A percentile compares a stretch with the other conserved stretches of the same genome.
phyloP scores from a whole-genome alignment of 2,329 filamentous ascomycete species.

The Nothophaeocryptopus gaeumannii region DNA sequence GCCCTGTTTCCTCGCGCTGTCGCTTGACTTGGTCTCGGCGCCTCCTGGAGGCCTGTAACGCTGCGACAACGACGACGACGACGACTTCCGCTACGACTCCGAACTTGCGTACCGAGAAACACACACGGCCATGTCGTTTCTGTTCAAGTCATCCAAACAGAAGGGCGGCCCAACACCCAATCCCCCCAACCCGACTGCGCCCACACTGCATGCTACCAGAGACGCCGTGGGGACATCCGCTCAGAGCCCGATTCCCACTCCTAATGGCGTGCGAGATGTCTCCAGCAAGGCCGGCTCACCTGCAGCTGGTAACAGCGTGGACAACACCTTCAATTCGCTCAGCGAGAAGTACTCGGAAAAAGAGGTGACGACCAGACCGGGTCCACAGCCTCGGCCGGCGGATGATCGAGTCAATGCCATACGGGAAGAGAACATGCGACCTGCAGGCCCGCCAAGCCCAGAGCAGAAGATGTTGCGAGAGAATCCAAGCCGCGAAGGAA shows the following conservation, averaged over 20 bases:
- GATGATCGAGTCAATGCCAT: conserved; percentile 18
- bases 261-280: conserved; percentile 44
- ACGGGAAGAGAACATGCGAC: conserved; percentile 16
- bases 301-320: conserved; percentile 69
- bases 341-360: conserved; percentile 14
- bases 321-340: conserved; percentile 41
- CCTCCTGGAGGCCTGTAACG: conserved; percentile 5
- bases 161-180: conserved; percentile 29
- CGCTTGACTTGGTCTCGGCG: conserved; percentile 10
- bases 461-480: conserved; percentile 29
- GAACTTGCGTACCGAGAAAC: conserved; percentile 1
- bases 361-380: conserved; percentile 6
- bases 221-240: conserved; percentile 39
- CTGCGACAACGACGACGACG: no score
- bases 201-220: conserved; percentile 53
- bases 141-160: conserved; percentile 48
- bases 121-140: conserved; percentile 45
- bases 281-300: conserved; percentile 36
- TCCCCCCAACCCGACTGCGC: conserved; percentile 17
- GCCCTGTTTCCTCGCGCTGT: conserved; percentile 3
- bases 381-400: conserved; percentile 10
- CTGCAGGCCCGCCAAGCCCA: conserved; percentile 26
- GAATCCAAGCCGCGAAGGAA: conserved; percentile 22
- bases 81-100: neutral
- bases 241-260: conserved; percentile 39